A percentile compares a stretch with the other conserved stretches of the same genome.
These are phyloP conservation scores for Lunularia cruciata DNA, from an alignment of 225 moss, liverwort and hornwort genomes.

Conservation along the genomic window DNA sequence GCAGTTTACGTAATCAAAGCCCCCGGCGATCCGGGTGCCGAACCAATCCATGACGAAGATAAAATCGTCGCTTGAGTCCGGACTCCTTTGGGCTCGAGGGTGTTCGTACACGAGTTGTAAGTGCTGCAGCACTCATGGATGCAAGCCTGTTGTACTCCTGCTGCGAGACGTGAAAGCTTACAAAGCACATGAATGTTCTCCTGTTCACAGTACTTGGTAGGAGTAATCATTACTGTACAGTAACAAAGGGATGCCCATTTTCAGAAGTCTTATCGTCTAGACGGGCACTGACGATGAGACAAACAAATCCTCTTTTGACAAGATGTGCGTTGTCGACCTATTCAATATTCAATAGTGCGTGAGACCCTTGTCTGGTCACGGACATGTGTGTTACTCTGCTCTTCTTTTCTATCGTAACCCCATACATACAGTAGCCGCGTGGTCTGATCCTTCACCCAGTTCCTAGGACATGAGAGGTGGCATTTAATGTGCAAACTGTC, in stretches of 20 bases:
- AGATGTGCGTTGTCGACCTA: too few relatives aligned
- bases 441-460: too few relatives aligned
- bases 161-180: background rate
- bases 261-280: background rate
- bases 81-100: background rate
- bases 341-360: too few relatives aligned
- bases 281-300: background rate
- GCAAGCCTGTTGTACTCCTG: background rate
- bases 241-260: background rate
- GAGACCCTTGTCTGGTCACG: too few relatives aligned
- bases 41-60: background rate
- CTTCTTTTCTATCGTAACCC: too few relatives aligned
- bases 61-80: background rate
- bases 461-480: too few relatives aligned
- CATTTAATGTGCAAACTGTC: too few relatives aligned
- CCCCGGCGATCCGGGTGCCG: background rate
- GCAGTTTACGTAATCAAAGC: background rate
- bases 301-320: background rate
- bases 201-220: background rate
- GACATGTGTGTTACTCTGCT: too few relatives aligned
- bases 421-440: too few relatives aligned
- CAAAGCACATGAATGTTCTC: background rate
- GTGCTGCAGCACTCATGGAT: slow-evolving; percentile 1
- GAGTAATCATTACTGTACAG: background rate
- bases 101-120: background rate